Percentiles rank a stretch among this genome's conserved stretches.
phyloP scores from a whole-genome alignment of 2,329 filamentous ascomycete genomes.

The Moelleriella libera region DNA sequence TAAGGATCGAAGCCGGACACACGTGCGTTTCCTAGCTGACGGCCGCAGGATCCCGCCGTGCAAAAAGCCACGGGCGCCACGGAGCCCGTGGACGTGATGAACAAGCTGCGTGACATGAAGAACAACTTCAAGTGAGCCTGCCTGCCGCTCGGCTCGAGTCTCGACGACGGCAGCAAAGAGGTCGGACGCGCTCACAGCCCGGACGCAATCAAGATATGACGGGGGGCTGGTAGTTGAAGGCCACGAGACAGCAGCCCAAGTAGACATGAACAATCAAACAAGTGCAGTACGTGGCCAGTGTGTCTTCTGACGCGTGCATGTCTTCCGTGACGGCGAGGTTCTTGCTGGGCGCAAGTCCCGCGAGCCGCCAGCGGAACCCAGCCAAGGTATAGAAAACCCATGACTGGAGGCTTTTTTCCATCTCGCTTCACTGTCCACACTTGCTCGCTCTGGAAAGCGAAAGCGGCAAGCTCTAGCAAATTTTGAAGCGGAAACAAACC shows the following conservation, averaged over 20 bases:
- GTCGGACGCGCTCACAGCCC: slow-evolving; percentile 10
- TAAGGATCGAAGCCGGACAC: slow-evolving; percentile 23
- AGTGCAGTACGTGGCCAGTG: too few relatives aligned
- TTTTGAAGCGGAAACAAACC: slow-evolving; percentile 30
- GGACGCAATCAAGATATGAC: slow-evolving; percentile 2
- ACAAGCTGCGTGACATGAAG: slow-evolving; percentile 79
- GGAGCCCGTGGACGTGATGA: slow-evolving; percentile 73
- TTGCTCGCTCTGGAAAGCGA: slow-evolving; percentile 39
- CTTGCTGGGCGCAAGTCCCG: not conserved
- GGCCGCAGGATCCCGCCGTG: slow-evolving; percentile 57
- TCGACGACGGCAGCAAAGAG: too few relatives aligned
- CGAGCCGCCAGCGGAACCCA: not conserved
- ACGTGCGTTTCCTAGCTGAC: not conserved
- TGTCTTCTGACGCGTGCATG: not conserved
- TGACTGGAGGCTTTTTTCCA: slow-evolving; percentile 17
- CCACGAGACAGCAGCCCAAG: too few relatives aligned
- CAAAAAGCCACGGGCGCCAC: slow-evolving; percentile 74
- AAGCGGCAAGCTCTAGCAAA: slow-evolving; percentile 54
- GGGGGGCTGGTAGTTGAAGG: too few relatives aligned
- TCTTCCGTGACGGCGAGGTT: slow-evolving; percentile 9
- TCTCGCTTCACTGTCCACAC: slow-evolving; percentile 60
- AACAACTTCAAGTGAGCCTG: slow-evolving; percentile 51
- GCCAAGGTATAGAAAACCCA: not conserved
- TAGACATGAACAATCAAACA: too few relatives aligned
- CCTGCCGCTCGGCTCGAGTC: not conserved